Base-by-base conservation (phyloP, 2,329 filamentous ascomycete species). In the Aaosphaeria arxii region DNA sequence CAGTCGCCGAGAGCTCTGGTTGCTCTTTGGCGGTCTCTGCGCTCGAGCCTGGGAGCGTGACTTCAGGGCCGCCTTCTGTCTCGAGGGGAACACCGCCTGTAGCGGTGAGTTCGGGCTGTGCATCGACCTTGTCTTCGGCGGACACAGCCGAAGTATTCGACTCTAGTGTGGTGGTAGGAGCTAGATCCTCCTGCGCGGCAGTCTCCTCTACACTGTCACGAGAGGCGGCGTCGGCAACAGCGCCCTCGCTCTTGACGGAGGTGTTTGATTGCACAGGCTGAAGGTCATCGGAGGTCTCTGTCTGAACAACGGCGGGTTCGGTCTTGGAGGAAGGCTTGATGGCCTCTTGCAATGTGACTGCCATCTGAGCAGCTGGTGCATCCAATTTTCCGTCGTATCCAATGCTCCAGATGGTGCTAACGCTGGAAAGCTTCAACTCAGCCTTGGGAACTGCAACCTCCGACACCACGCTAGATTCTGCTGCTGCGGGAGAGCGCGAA, bases 21-120 rank as follows among this genome's bases (percentile, higher is more conserved):
- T 24, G 17, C 3, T 24, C 17, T 24, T 24, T 24, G 17, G 17
- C 17, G 17, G 17, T 24, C 17, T 24, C 17, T 24, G 17, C 17
- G 33, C 7, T 9, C 4, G 33, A 36, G 33, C 33, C 33, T 9
- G 33, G 33, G 9, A 36, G n/a, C 39, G 39, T n/a, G 39, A 40
- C 89, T 73, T 95, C 92, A 35, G 89, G 83, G 45, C 89, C 90
- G 55, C 89, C 89, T 80, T 99, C 92, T 53, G 94, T 99, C 74
- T 96, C 91, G 58, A 97, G 81, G 61, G 39, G 17, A 24, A 40
- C 39, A 4, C 39, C 39, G 4, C 39, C 39, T 17, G 11, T n/a
- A 40, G 39, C 39, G 4, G 11, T 17, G 39, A 40, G 9, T 11
- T 11, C 39, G 7, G 39, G 9, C n/a, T 9, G 33, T 9, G 33